These are phyloP conservation scores for Ceratopteris richardii DNA, from an alignment of 75 land plant genomes.

Conservation along the genomic window DNA sequence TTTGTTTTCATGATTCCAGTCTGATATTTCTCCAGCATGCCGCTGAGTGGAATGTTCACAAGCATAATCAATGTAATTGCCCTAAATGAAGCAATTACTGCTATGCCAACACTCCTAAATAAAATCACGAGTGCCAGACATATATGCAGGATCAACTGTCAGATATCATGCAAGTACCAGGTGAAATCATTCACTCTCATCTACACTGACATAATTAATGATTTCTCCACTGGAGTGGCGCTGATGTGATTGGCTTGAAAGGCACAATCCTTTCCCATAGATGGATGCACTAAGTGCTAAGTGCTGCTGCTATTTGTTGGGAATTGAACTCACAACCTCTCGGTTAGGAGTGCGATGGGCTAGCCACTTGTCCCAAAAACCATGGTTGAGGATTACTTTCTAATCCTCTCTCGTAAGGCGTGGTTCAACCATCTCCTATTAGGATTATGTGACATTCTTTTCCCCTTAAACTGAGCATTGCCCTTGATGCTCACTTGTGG, in stretches of 20 bases:
- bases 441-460: too few species aligned
- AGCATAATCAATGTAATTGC: conserved; percentile 45
- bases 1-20: conserved; percentile 58
- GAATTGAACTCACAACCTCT: too few species aligned
- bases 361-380: too few species aligned
- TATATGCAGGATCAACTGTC: conserved; percentile 54
- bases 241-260: conserved; percentile 18
- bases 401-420: too few species aligned
- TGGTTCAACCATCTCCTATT: too few species aligned
- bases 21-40: conserved; percentile 41
- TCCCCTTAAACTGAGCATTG: too few species aligned
- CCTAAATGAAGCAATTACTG: conserved; percentile 35
- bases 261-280: conserved; percentile 50
- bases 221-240: conserved; percentile 41
- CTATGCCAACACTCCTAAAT: conserved; percentile 47
- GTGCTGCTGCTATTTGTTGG: too few species aligned
- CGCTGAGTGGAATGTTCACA: conserved; percentile 48
- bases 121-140: conserved; percentile 51
- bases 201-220: conserved; percentile 52
- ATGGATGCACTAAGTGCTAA: conserved; percentile 43
- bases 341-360: too few species aligned
- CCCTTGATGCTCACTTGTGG: too few species aligned
- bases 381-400: too few species aligned
- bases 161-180: conserved; percentile 45
- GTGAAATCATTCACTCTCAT: conserved; percentile 53